Percentiles rank a stretch among this genome's conserved stretches.
phyloP scores from a whole-genome alignment of 352 stramenopile genomes.

The Phytophthora brassicae region DNA sequence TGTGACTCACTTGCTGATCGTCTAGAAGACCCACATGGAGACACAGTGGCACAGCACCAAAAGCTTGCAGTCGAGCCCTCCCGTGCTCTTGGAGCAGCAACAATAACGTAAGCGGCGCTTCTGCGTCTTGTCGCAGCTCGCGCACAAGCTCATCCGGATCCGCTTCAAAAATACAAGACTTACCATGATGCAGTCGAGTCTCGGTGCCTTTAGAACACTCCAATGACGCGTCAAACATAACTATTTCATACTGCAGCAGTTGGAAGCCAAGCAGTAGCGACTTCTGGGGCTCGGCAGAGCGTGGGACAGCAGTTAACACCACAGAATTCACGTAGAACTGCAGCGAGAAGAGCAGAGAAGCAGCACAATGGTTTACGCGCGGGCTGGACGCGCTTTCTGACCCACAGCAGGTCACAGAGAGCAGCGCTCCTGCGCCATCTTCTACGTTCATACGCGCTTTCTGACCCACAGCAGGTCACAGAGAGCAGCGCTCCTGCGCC shows the following conservation, averaged over 20 bases:
- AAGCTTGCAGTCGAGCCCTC: slow-evolving; percentile 36
- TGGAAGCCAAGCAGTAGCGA: slow-evolving; percentile 46
- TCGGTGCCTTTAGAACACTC: background rate
- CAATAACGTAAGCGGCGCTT: slow-evolving; percentile 36
- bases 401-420: slow-evolving; percentile 9
- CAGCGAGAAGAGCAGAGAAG: slow-evolving; percentile 44
- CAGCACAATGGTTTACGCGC: background rate
- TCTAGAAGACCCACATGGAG: slow-evolving; percentile 30
- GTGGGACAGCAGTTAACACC: background rate
- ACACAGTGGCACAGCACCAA: slow-evolving; percentile 33
- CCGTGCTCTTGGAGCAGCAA: slow-evolving; percentile 39
- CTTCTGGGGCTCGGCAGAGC: background rate
- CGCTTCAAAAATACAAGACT: slow-evolving; percentile 57
- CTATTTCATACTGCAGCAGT: slow-evolving; percentile 53
- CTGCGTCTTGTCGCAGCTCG: slow-evolving; percentile 31
- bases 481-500: background rate
- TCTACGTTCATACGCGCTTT: background rate
- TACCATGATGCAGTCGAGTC: slow-evolving; percentile 30
- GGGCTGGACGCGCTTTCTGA: background rate
- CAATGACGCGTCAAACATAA: slow-evolving; percentile 37
- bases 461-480: background rate
- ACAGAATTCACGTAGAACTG: slow-evolving; percentile 42
- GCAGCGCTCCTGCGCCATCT: background rate
- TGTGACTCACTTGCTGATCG: background rate
- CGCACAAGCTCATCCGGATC: slow-evolving; percentile 21